phyloP scores from a whole-genome alignment of 345 rosid species.

The Microcos paniculata region DNA sequence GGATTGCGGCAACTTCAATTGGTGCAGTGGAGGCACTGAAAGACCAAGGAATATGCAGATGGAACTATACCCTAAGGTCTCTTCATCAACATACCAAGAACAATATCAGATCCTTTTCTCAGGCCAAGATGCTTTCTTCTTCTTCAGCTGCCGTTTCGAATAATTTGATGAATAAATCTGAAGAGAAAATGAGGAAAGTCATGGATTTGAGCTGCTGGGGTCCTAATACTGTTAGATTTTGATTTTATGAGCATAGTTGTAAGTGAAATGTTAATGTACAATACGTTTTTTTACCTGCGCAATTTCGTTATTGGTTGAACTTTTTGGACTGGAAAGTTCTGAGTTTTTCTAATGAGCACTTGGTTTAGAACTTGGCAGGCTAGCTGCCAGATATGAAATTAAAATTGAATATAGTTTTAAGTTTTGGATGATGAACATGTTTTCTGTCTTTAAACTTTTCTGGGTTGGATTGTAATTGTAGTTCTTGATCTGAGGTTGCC shows the following conservation, averaged over 20 bases:
- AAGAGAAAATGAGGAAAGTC: slow-evolving; percentile 18
- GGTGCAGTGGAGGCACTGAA: slow-evolving; percentile 65
- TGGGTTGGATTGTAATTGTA: too few relatives aligned
- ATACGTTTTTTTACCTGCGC: background rate
- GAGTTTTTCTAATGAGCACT: too few relatives aligned
- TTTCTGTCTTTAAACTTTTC: too few relatives aligned
- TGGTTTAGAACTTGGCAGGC: too few relatives aligned
- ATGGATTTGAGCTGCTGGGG: slow-evolving; percentile 29
- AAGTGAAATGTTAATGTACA: background rate
- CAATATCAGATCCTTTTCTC: slow-evolving; percentile 27
- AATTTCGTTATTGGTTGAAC: too few relatives aligned
- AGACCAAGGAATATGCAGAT: slow-evolving; percentile 61
- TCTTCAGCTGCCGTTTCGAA: slow-evolving; percentile 20
- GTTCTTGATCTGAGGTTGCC: too few relatives aligned
- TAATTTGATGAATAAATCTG: slow-evolving; percentile 18
- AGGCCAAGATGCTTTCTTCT: slow-evolving; percentile 19
- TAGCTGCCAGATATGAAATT: too few relatives aligned
- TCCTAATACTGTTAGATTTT: slow-evolving; percentile 17
- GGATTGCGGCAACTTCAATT: slow-evolving; percentile 55
- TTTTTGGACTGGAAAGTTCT: too few relatives aligned
- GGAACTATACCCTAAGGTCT: slow-evolving; percentile 55
- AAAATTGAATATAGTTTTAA: too few relatives aligned
- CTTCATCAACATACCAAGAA: slow-evolving; percentile 37
- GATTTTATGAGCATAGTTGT: background rate
- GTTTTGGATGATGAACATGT: too few relatives aligned